Evolutionary conservation across 1,139 yeast genomes (phyloP), one percentile per base, ranked within the genome.

Genomic region (Keqinozyma sinolaborantium): DNA sequence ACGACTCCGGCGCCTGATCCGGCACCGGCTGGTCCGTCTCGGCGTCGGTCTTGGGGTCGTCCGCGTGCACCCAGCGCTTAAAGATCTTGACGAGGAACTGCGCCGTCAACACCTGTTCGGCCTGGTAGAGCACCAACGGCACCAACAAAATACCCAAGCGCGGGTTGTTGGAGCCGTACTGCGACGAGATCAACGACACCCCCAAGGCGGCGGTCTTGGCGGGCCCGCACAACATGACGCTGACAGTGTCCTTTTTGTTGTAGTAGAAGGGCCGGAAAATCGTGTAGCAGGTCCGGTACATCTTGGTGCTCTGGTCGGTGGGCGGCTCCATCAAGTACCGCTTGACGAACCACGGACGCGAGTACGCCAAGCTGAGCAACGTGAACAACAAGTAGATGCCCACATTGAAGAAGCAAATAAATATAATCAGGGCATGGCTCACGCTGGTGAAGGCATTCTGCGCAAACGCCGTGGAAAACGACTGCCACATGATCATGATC

Each of bases 191-290:
- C 34, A 87, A 65, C 2, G 95, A 83, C 2, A 87, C 95, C 28
- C 96, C 96, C 32, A 87, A 64, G 0, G 95, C 95, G 0, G 95
- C 95, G 0, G 95, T 86, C 53, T 87, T 87, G 3, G 96, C 95
- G 2, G 95, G 94, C 5, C 95, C 95, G 56, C 95, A 86, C 35
- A 86, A 71, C 81, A 87, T 73, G 29, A 87, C 70, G 4, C 92
- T 73, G 20, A 85, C 85, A 0, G 95, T 77, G 49, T 87, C 95
- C 34, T 63, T 58, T 44, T 81, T 73, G 43, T 70, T 66, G 56
- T 83, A 83, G 53, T 82, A 83, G 46, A 85, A 84, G 1, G 92
- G 90, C 31, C 65, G 64, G 41, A 83, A 68, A 1, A 58, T 44
- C 33, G 48, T 60, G 49, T 74, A 69, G 14, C 50, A 39, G 33